These are phyloP conservation scores for Anisodus acutangulus DNA, from an alignment of 257 asterid species.

Conservation along the genomic window DNA sequence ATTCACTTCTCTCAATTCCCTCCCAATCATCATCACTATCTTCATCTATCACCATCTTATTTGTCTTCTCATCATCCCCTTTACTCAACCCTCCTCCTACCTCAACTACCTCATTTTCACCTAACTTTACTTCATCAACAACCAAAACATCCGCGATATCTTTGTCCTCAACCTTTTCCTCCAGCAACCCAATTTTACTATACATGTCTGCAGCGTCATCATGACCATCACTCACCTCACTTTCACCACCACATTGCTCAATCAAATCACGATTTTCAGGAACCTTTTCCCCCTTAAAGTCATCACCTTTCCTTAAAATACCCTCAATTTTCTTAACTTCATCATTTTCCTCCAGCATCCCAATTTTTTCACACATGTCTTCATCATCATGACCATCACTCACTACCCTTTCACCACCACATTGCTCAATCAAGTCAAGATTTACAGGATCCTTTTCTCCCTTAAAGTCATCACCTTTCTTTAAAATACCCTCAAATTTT, in stretches of 20 bases:
- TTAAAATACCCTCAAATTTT: neutral
- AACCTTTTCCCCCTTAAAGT: constrained; percentile 34
- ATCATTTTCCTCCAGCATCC: constrained; percentile 14
- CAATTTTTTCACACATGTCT: neutral
- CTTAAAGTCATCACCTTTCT: constrained; percentile 40
- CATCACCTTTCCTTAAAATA: constrained; percentile 34
- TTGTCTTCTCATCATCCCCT: constrained; percentile 20
- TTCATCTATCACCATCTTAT: constrained; percentile 30
- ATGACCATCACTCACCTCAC: neutral
- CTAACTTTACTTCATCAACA: constrained; percentile 24
- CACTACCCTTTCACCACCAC: constrained; percentile 19
- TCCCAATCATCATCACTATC: constrained; percentile 88
- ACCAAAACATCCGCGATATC: constrained; percentile 27
- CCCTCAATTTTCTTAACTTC: constrained; percentile 7
- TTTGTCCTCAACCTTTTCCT: constrained; percentile 17
- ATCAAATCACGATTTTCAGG: constrained; percentile 30
- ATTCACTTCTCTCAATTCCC: constrained; percentile 86
- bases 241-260: constrained; percentile 26
- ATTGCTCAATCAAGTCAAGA: constrained; percentile 28
- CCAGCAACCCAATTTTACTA: neutral
- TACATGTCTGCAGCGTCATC: neutral
- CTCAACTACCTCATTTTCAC: constrained; percentile 8
- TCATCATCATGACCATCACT: neutral
- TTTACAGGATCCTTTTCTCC: constrained; percentile 32
- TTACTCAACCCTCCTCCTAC: constrained; percentile 30